Percentiles rank a stretch among this genome's conserved stretches.
Evolutionary conservation across 495 filamentous ascomycete species (phyloP).

Genomic region (Xylaria grammica): DNA sequence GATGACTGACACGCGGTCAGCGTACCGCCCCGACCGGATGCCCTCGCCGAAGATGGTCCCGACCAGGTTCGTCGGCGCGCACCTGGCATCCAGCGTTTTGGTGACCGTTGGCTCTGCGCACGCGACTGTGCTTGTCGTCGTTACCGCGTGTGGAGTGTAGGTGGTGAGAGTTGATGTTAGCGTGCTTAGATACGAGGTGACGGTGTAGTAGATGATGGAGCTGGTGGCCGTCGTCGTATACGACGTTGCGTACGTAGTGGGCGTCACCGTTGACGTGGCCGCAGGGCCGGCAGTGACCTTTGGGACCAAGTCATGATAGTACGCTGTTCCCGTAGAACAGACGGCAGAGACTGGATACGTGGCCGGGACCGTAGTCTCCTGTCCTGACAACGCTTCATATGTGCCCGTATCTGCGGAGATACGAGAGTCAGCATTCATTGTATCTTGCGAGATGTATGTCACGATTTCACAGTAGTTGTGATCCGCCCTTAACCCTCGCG

Average conservation of each 20-base stretch:
- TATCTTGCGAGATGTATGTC: neutral
- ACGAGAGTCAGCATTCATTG: neutral
- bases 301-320: neutral
- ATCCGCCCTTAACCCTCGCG: neutral
- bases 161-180: constrained; percentile 1
- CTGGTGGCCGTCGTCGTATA: neutral
- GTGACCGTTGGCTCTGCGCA: constrained; percentile 23
- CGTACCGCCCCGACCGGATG: constrained; percentile 28
- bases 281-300: neutral
- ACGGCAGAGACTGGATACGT: constrained; percentile 4
- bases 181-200: neutral
- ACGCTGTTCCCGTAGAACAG: neutral
- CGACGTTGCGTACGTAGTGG: neutral
- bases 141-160: neutral
- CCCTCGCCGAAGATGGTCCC: constrained; percentile 26
- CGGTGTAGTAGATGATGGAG: neutral
- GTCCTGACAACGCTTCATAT: constrained; percentile 2
- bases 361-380: neutral
- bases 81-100: constrained; percentile 32
- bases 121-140: constrained; percentile 1
- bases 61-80: constrained; percentile 34
- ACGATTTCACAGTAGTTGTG: neutral
- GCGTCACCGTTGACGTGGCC: neutral
- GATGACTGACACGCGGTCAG: constrained; percentile 26
- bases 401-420: constrained; percentile 5